phyloP scores from a whole-genome alignment of 2,329 filamentous ascomycete genomes.

The Fusarium tjaetaba region DNA sequence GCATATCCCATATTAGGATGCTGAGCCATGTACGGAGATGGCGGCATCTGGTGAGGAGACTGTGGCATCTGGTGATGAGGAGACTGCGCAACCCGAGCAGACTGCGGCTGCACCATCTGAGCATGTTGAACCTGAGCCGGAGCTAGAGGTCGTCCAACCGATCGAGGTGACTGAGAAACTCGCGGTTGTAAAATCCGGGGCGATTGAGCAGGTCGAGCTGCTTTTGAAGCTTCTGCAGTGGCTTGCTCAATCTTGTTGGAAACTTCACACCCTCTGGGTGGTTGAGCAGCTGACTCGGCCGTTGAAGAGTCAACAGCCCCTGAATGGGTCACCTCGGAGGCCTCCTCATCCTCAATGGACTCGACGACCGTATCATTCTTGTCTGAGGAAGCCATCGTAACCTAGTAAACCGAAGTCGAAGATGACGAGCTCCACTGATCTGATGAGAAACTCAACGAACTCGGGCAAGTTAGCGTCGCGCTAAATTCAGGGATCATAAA shows the following conservation, averaged over 20 bases:
- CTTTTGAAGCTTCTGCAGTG: background rate
- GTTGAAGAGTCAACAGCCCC: background rate
- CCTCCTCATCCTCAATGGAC: background rate
- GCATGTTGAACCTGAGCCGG: background rate
- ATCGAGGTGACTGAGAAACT: background rate
- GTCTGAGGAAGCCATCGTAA: background rate
- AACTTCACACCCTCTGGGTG: background rate
- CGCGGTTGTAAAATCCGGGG: background rate
- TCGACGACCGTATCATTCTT: background rate
- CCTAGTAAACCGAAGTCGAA: background rate
- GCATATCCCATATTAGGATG: background rate
- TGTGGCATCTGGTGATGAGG: background rate
- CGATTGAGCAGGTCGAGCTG: background rate
- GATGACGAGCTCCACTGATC: background rate
- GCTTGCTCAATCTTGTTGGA: background rate
- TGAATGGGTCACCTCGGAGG: background rate
- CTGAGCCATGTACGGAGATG: background rate
- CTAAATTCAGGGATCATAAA: background rate
- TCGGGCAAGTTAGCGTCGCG: background rate
- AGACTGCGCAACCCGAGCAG: background rate
- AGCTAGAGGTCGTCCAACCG: background rate
- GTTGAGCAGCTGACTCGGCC: background rate
- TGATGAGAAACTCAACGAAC: slow-evolving; percentile 1
- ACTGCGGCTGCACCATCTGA: background rate
- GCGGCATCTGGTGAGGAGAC: background rate